These are phyloP conservation scores for Apiotrichum veenhuisii DNA, from an alignment of 1,284 basidiomycete genomes.

Conservation along the genomic window DNA sequence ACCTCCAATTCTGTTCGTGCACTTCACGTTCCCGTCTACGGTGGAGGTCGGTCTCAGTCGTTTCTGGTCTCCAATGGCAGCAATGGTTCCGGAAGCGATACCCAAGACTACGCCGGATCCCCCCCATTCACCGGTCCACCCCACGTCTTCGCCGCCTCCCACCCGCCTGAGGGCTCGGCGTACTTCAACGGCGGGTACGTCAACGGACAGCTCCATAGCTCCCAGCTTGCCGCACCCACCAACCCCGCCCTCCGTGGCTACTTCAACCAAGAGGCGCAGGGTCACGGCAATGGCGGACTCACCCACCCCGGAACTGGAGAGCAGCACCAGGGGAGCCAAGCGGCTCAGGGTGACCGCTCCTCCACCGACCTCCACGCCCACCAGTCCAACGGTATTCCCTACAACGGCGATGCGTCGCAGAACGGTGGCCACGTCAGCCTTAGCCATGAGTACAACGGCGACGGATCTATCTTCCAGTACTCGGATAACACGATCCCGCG, in stretches of 20 bases:
- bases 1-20: slow-evolving; percentile 23
- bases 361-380: slow-evolving; percentile 1
- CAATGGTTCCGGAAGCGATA: slow-evolving; percentile 16
- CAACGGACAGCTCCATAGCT: slow-evolving; percentile 17
- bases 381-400: slow-evolving; percentile 5
- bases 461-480: slow-evolving; percentile 18
- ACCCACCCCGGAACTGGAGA: background rate
- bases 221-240: slow-evolving; percentile 12
- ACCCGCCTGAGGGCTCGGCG: slow-evolving; percentile 41
- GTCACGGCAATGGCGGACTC: slow-evolving; percentile 1
- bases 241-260: slow-evolving; percentile 9
- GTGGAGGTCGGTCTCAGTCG: slow-evolving; percentile 5
- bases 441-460: slow-evolving; percentile 2
- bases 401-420: slow-evolving; percentile 3
- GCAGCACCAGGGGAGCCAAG: slow-evolving; percentile 3
- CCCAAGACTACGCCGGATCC: slow-evolving; percentile 25
- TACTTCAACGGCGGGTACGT: slow-evolving; percentile 33
- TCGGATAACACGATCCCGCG: slow-evolving; percentile 17
- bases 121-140: slow-evolving; percentile 19
- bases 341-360: slow-evolving; percentile 3
- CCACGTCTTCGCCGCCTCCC: slow-evolving; percentile 41
- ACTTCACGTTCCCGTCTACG: slow-evolving; percentile 16
- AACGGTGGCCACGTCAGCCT: slow-evolving; percentile 10
- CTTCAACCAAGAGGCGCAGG: slow-evolving; percentile 15
- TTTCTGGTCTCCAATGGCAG: slow-evolving; percentile 17